phyloP scores from a whole-genome alignment of 2,329 filamentous ascomycete species.

The Rhexocercosporidium sp. region DNA sequence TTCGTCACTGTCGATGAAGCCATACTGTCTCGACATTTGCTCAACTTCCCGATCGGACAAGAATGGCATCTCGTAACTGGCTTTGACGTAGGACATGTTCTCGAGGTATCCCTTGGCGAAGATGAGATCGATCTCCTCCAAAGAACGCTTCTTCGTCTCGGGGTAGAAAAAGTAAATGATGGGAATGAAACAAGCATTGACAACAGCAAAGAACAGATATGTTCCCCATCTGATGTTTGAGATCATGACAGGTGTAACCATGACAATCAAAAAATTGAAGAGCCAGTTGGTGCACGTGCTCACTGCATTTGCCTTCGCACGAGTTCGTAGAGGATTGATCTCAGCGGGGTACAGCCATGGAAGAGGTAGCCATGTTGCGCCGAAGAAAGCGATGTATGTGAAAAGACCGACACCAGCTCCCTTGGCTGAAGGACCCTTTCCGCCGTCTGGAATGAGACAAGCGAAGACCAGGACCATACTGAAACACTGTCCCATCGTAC shows the following conservation, averaged over 20 bases:
- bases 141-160: slow-evolving; percentile 58
- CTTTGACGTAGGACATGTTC: slow-evolving; percentile 63
- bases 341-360: slow-evolving; percentile 68
- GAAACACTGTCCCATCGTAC: slow-evolving; percentile 65
- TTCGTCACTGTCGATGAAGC: slow-evolving; percentile 38
- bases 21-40: slow-evolving; percentile 39
- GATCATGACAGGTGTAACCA: slow-evolving; percentile 48
- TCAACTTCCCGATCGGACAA: slow-evolving; percentile 58
- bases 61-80: slow-evolving; percentile 60
- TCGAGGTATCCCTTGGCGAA: slow-evolving; percentile 65
- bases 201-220: slow-evolving; percentile 46
- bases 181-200: slow-evolving; percentile 46
- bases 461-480: slow-evolving; percentile 65
- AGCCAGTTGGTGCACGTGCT: slow-evolving; percentile 57
- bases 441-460: slow-evolving; percentile 43
- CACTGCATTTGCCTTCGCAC: slow-evolving; percentile 67
- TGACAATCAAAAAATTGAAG: slow-evolving; percentile 62
- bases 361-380: slow-evolving; percentile 63
- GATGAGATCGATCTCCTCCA: slow-evolving; percentile 74
- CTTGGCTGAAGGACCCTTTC: slow-evolving; percentile 38
- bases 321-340: slow-evolving; percentile 63
- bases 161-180: slow-evolving; percentile 50
- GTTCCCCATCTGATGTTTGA: slow-evolving; percentile 43
- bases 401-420: slow-evolving; percentile 60
- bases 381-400: slow-evolving; percentile 67